phyloP scores from a whole-genome alignment of 2,329 filamentous ascomycete genomes.

The Phialophora verrucosa region DNA sequence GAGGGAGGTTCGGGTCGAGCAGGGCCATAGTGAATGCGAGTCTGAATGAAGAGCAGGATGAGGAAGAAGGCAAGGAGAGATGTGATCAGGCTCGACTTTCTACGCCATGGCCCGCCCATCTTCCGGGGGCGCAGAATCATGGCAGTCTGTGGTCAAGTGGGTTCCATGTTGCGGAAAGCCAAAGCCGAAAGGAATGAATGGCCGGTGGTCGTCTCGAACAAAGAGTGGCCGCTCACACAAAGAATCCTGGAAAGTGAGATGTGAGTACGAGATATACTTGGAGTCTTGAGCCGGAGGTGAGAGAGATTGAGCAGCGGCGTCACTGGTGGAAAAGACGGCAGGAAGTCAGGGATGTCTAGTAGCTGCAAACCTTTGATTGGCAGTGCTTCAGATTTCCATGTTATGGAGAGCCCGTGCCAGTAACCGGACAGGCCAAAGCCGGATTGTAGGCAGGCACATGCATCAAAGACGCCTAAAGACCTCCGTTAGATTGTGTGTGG shows the following conservation, averaged over 20 bases:
- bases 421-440: background rate
- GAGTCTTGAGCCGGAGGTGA: background rate
- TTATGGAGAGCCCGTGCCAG: background rate
- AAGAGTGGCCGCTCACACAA: background rate
- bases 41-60: constrained; percentile 32
- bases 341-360: background rate
- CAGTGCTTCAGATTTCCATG: background rate
- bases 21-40: constrained; percentile 16
- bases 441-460: background rate
- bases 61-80: constrained; percentile 26
- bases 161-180: constrained; percentile 3
- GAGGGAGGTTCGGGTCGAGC: constrained; percentile 9
- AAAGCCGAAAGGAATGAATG: background rate
- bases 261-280: background rate
- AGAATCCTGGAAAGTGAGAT: background rate
- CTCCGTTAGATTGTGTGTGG: background rate
- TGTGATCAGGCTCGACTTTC: constrained; percentile 25
- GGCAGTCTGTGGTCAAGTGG: background rate
- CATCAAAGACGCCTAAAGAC: background rate
- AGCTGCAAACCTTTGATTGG: background rate
- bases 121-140: constrained; percentile 19
- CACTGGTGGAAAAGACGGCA: constrained; percentile 7
- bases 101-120: constrained; percentile 25
- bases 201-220: background rate
- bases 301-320: background rate